A percentile compares a stretch with the other conserved stretches of the same genome.
Conservation (phyloP, 768 basidiomycete genomes). For the Suillus ampliporus region DNA sequence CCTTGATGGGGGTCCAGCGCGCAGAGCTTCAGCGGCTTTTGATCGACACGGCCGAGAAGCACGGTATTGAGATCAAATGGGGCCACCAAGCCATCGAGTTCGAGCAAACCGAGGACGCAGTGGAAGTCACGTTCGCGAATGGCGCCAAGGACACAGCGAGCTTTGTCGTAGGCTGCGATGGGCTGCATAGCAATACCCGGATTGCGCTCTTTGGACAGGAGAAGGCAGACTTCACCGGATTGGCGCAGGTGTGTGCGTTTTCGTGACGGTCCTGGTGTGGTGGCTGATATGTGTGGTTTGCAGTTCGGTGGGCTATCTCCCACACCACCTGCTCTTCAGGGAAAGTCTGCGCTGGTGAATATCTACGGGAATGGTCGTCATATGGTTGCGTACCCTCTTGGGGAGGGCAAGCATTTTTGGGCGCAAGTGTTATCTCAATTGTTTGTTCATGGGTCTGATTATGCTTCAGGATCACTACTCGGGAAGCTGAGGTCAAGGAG, state of each 20-base stretch:
- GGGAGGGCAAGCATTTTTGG: slow-evolving; percentile 39
- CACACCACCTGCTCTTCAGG: slow-evolving; percentile 21
- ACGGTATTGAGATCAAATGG: slow-evolving; percentile 41
- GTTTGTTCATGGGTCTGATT: neutral
- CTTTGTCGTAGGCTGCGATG: slow-evolving; percentile 51
- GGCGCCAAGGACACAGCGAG: slow-evolving; percentile 41
- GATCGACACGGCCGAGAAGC: slow-evolving; percentile 35
- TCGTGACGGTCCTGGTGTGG: neutral
- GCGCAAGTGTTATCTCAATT: slow-evolving; percentile 33
- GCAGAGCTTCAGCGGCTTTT: slow-evolving; percentile 37
- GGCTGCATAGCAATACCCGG: slow-evolving; percentile 48
- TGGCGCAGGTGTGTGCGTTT: slow-evolving; percentile 39
- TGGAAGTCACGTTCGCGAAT: slow-evolving; percentile 41
- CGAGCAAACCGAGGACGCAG: slow-evolving; percentile 34
- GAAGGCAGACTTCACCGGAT: slow-evolving; percentile 42
- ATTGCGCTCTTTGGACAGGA: slow-evolving; percentile 44
- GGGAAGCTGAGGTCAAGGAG: slow-evolving; percentile 46
- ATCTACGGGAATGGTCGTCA: slow-evolving; percentile 44
- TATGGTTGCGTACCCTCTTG: slow-evolving; percentile 42
- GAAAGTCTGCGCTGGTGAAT: slow-evolving; percentile 34
- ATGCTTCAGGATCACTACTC: slow-evolving; percentile 9
- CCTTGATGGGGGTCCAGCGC: slow-evolving; percentile 39
- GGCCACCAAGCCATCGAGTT: slow-evolving; percentile 38
- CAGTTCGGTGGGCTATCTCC: slow-evolving; percentile 44
- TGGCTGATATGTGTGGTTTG: neutral